Percentiles rank a stretch among this genome's conserved stretches.
Evolutionary conservation across 2,329 filamentous ascomycete genomes (phyloP).

Genomic region (Colletotrichum paranaense): DNA sequence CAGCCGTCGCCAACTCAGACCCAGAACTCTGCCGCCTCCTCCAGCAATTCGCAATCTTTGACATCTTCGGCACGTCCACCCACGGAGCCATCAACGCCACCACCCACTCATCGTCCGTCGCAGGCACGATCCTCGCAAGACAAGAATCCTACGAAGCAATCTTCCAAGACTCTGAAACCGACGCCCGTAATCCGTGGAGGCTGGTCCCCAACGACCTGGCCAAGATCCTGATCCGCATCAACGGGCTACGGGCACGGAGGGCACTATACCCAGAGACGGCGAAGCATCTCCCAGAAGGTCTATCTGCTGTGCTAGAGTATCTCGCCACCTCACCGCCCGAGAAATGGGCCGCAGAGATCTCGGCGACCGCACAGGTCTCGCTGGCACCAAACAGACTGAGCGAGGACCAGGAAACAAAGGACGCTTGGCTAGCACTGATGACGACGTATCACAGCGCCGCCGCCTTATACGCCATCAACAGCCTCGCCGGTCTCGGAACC

Average conservation of each 20-base stretch:
- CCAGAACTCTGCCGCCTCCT: background rate
- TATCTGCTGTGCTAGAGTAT: background rate
- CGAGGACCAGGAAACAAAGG: background rate
- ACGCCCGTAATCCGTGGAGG: conserved; percentile 1
- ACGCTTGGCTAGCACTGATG: conserved; percentile 12
- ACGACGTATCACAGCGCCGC: background rate
- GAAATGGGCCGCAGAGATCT: background rate
- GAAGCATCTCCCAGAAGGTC: background rate
- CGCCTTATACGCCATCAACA: background rate
- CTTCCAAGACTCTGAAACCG: background rate
- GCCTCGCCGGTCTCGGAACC: background rate
- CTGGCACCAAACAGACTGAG: background rate
- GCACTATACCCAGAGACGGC: background rate
- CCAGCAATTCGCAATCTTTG: conserved; percentile 2
- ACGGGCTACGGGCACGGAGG: background rate
- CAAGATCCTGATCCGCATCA: background rate
- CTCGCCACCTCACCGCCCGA: background rate
- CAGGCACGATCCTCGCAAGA: background rate
- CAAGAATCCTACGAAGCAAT: background rate
- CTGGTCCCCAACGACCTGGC: conserved; percentile 1
- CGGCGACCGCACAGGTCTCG: background rate
- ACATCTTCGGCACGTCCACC: conserved; percentile 10
- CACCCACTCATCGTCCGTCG: background rate
- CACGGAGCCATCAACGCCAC: background rate
- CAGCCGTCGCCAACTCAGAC: background rate